Evolutionary conservation across 139 green algal genomes (phyloP).

Genomic region (Picochlorum sp.): DNA sequence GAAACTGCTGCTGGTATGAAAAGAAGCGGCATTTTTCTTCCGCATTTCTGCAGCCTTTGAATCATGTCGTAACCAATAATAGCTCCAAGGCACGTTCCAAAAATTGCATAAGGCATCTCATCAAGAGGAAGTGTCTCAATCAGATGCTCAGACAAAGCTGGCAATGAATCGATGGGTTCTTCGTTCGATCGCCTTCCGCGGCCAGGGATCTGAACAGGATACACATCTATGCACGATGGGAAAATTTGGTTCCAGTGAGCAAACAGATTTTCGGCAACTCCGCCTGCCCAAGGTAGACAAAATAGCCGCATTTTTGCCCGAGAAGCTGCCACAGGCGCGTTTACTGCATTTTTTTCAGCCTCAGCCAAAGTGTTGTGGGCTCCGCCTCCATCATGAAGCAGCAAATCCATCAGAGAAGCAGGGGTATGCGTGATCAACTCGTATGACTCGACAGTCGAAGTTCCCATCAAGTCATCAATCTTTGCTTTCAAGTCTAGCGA

Average conservation of each 20-base stretch:
- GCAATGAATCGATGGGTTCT: conserved; percentile 3
- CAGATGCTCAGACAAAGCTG: conserved; percentile 15
- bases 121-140: conserved; percentile 21
- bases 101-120: conserved; percentile 37
- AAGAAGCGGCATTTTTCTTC: conserved; percentile 19
- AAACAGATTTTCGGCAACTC: conserved; percentile 40
- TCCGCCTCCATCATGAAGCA: neutral
- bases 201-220: conserved; percentile 36
- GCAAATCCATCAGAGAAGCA: conserved; percentile 7
- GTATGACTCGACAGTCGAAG: conserved; percentile 8
- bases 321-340: conserved; percentile 22
- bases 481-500: conserved; percentile 33
- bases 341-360: neutral
- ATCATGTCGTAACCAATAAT: conserved; percentile 40
- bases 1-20: conserved; percentile 36
- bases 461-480: conserved; percentile 5
- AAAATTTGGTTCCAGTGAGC: conserved; percentile 30
- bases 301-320: conserved; percentile 35
- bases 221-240: conserved; percentile 36
- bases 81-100: conserved; percentile 38
- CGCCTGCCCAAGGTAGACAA: conserved; percentile 40
- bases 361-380: neutral
- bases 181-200: conserved; percentile 24
- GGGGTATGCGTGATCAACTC: conserved; percentile 22
- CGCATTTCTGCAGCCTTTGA: neutral